Conservation (phyloP, 192 early-diverging fungal genomes). For the Podila horticola region DNA sequence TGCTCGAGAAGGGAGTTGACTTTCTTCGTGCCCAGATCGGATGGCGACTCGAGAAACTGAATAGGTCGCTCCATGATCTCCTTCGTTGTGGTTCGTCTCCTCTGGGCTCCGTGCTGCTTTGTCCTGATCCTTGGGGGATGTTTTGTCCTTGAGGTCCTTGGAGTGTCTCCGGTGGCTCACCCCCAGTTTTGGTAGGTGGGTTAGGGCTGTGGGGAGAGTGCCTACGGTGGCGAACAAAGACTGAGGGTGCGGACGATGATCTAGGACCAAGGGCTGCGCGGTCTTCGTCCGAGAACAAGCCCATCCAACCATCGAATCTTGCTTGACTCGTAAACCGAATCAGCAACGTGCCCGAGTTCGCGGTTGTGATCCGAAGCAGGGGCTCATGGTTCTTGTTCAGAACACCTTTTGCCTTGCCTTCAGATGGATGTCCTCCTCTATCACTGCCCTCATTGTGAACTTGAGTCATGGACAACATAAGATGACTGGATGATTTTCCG, state of each 20-base stretch:
- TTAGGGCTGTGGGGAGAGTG: background rate
- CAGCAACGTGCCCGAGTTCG: slow-evolving; percentile 5
- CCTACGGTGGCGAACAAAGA: background rate
- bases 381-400: slow-evolving; percentile 3
- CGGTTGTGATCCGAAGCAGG: slow-evolving; percentile 3
- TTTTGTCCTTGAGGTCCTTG: background rate
- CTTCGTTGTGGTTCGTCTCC: no score
- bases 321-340: slow-evolving; percentile 21
- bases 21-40: background rate
- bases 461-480: slow-evolving; percentile 37
- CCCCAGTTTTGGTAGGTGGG: background rate
- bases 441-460: background rate
- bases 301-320: slow-evolving; percentile 26
- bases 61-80: background rate
- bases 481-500: slow-evolving; percentile 18
- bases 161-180: background rate
- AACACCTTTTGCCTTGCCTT: background rate
- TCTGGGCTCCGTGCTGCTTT: background rate
- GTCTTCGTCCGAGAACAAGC: slow-evolving; percentile 25
- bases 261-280: background rate
- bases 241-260: background rate
- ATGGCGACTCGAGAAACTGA: background rate
- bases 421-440: background rate
- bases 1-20: background rate
- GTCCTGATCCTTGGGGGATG: background rate